Evolutionary conservation across 805 yeast species (phyloP).

Genomic region (Candida pseudoglaebosa): DNA sequence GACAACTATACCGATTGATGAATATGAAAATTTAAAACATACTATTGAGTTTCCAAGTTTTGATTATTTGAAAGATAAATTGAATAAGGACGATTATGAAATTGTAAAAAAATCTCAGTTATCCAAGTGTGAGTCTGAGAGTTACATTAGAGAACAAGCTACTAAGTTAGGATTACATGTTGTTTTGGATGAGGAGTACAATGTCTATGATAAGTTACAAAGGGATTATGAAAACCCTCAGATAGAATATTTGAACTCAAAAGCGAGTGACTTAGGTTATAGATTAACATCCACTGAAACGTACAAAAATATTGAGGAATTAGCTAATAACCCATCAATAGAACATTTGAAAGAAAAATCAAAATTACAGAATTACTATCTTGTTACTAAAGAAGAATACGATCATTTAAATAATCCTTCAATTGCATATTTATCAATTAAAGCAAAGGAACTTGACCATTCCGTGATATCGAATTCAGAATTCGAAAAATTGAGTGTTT

Average conservation of each 20-base stretch:
- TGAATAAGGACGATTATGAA: conserved; percentile 10
- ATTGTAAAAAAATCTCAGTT: conserved; percentile 1
- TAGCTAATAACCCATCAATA: conserved; percentile 14
- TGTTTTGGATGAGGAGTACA: conserved; percentile 15
- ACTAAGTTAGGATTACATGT: conserved; percentile 15
- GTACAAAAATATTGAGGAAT: conserved; percentile 25
- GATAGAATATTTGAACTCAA: conserved; percentile 27
- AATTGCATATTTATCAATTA: conserved; percentile 12
- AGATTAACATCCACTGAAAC: conserved; percentile 25
- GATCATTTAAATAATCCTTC: conserved; percentile 17
- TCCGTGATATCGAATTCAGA: conserved; percentile 13
- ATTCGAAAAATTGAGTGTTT: conserved; percentile 13
- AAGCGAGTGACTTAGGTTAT: conserved; percentile 33
- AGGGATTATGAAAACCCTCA: conserved; percentile 31
- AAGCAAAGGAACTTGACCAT: conserved; percentile 13
- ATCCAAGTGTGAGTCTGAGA: not conserved
- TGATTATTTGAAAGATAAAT: conserved; percentile 16
- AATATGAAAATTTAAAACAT: conserved; percentile 6
- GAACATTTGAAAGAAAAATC: conserved; percentile 10
- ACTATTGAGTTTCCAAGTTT: conserved; percentile 19
- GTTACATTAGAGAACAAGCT: conserved; percentile 9
- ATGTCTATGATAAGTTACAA: conserved; percentile 14
- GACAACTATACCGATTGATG: conserved; percentile 25
- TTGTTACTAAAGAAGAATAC: conserved; percentile 14
- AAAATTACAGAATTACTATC: conserved; percentile 7